A percentile compares a stretch with the other conserved stretches of the same genome.
Conservation (phyloP, 228 moss, liverwort and hornwort genomes). For the Sphagnum fallax region DNA sequence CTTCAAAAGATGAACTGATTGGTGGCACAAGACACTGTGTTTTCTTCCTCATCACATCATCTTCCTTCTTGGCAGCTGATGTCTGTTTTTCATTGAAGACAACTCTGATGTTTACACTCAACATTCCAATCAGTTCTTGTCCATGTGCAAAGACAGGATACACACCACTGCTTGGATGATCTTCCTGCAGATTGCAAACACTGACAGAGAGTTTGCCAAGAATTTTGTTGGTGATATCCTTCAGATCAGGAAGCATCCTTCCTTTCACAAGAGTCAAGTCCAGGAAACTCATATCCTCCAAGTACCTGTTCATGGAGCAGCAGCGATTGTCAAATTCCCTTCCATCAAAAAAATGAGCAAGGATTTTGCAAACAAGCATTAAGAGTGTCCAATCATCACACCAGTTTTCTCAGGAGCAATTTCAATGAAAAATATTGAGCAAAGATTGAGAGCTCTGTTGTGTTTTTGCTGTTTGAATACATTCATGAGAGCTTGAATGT, state of each 20-base stretch:
- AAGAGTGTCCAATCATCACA: background rate
- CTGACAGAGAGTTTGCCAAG: slow-evolving; percentile 30
- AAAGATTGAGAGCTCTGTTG: too few relatives aligned
- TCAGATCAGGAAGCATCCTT: slow-evolving; percentile 19
- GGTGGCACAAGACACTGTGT: background rate
- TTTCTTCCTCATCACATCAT: background rate
- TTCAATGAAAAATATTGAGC: too few relatives aligned
- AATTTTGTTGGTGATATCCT: slow-evolving; percentile 15
- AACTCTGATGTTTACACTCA: slow-evolving; percentile 18
- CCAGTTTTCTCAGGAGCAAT: too few relatives aligned
- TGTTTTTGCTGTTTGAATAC: background rate
- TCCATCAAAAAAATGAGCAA: background rate
- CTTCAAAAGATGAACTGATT: slow-evolving; percentile 6
- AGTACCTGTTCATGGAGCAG: slow-evolving; percentile 8
- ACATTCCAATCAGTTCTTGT: slow-evolving; percentile 25
- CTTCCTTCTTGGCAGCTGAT: background rate
- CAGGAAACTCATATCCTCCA: slow-evolving; percentile 40
- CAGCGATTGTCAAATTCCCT: background rate
- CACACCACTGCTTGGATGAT: slow-evolving; percentile 17
- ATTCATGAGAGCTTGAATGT: background rate
- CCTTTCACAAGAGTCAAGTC: slow-evolving; percentile 22
- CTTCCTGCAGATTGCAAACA: slow-evolving; percentile 19
- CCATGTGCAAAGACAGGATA: slow-evolving; percentile 41
- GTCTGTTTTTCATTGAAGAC: slow-evolving; percentile 4
- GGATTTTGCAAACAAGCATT: background rate